Evolutionary conservation across 306 rosid genomes (phyloP), one percentile per base, ranked within the genome.

Genomic region (Gillenia trifoliata): DNA sequence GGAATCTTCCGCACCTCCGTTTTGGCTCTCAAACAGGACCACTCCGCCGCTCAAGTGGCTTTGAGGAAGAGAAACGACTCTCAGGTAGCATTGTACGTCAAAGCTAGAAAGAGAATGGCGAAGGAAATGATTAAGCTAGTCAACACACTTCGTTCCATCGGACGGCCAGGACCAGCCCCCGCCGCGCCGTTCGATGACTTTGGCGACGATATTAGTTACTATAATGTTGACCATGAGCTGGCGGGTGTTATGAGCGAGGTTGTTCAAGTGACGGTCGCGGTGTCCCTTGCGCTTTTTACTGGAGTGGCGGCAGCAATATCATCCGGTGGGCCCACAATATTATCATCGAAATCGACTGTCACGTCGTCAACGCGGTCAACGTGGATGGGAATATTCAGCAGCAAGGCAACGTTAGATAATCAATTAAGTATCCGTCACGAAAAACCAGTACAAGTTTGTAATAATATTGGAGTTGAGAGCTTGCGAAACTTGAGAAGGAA

Each of bases 1-100:
- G 97, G 98, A 60, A 88, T 88, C 75, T 93, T 91, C 85, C 92
- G 85, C 34, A 80, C 97, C 3, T 83, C 85, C 20, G 49, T 89
- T 19, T 36, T 91, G 75, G 59, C 74, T 0, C 69, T 89, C 2
- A 88, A 85, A 45, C 89, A 91, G 63, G 89, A 89, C 17, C 87
- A 89, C 8, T 87, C 90, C 0, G 86, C 92, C 0, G 97, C 89
- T 30, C 89, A 88, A 75, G 87, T 91, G n/a, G 96, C 92, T 3
- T 3, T 84, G 23, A 81, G 97, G 38, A 89, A 87, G 78, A 78
- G 89, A 57, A 89, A 89, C 43, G 85, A 84, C 16, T 25, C 82
- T 10, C 88, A 85, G 78, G 62, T 83, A 1, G 76, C 22, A 19
- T n/a, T 68, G 11, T 89, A 84, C 61, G 36, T 83, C 0, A 89